These are phyloP conservation scores for Trametes elegans DNA, from an alignment of 768 basidiomycete genomes.

Conservation along the genomic window DNA sequence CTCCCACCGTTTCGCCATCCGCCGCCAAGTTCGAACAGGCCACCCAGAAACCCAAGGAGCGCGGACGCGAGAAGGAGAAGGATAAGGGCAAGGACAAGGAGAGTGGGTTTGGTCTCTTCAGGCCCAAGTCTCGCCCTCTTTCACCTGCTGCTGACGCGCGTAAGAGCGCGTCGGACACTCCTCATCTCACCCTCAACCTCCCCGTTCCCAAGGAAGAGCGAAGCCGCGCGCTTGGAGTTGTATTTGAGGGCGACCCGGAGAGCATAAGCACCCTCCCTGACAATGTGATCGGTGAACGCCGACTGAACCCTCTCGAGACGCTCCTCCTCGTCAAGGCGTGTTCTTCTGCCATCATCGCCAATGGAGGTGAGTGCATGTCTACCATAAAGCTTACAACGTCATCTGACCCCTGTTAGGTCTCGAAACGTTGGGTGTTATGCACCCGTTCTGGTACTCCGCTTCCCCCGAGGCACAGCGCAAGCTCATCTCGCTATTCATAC, in stretches of 20 bases:
- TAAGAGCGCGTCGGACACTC: conserved; percentile 34
- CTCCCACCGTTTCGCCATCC: conserved; percentile 42
- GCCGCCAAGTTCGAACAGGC: conserved; percentile 26
- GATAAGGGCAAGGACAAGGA: conserved; percentile 45
- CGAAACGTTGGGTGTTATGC: conserved; percentile 81
- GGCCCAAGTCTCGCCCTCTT: conserved; percentile 42
- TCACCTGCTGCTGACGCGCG: conserved; percentile 34
- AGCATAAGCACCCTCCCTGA: conserved; percentile 48
- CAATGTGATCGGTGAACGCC: conserved; percentile 51
- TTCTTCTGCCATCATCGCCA: conserved; percentile 60
- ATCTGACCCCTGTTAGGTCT: conserved; percentile 49
- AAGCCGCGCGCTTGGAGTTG: conserved; percentile 49
- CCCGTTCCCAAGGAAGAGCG: conserved; percentile 49
- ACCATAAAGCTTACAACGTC: not conserved
- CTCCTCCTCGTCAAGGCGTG: conserved; percentile 65
- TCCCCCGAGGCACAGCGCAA: conserved; percentile 65
- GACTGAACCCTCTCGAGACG: conserved; percentile 61
- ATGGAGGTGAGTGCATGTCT: conserved; percentile 44
- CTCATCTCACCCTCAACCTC: conserved; percentile 64
- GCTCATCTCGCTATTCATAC: conserved; percentile 72
- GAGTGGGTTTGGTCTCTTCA: conserved; percentile 48
- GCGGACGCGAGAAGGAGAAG: conserved; percentile 32
- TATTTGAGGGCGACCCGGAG: conserved; percentile 60
- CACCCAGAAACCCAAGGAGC: conserved; percentile 34
- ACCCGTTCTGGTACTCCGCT: conserved; percentile 80